Evolutionary conservation across 768 basidiomycete species (phyloP).

Genomic region (Aureoboletus auriporus): DNA sequence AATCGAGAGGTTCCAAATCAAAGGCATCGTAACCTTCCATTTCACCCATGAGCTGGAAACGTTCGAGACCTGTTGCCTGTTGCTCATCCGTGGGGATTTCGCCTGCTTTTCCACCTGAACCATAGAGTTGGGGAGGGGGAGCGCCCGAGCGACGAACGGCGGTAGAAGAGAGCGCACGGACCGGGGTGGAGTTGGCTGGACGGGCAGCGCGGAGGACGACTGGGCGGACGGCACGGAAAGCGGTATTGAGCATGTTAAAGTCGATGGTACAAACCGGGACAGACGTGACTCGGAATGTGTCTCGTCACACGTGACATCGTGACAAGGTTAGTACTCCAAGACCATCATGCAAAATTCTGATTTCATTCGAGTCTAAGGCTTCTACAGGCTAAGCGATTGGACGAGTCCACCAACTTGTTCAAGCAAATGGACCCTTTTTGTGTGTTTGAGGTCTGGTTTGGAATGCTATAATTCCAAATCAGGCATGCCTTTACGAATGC

Average conservation of each 20-base stretch:
- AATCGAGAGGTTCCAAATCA: constrained; percentile 79
- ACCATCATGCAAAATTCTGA: too few species aligned
- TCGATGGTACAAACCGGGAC: constrained; percentile 25
- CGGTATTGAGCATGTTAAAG: constrained; percentile 22
- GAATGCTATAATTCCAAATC: constrained; percentile 13
- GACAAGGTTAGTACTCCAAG: constrained; percentile 2
- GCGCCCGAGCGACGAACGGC: constrained; percentile 53
- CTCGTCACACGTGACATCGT: constrained; percentile 23
- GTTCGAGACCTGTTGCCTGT: constrained; percentile 95
- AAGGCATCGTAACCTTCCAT: constrained; percentile 88
- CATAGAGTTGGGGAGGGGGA: constrained; percentile 63
- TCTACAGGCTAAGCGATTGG: too few species aligned
- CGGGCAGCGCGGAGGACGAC: constrained; percentile 18
- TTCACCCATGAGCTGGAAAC: constrained; percentile 88
- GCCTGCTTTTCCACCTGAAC: constrained; percentile 67
- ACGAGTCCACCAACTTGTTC: too few species aligned
- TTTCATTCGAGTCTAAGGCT: too few species aligned
- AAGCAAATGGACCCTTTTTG: too few species aligned
- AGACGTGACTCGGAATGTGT: constrained; percentile 22
- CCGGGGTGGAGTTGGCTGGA: constrained; percentile 21
- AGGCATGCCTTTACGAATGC: constrained; percentile 32
- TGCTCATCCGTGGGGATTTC: constrained; percentile 79
- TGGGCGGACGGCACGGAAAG: constrained; percentile 27
- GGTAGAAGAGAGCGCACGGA: constrained; percentile 60
- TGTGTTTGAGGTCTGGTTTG: too few species aligned